A percentile compares a stretch with the other conserved stretches of the same genome.
phyloP scores from a whole-genome alignment of 2,329 filamentous ascomycete genomes.

The Cladosporium colombiae region DNA sequence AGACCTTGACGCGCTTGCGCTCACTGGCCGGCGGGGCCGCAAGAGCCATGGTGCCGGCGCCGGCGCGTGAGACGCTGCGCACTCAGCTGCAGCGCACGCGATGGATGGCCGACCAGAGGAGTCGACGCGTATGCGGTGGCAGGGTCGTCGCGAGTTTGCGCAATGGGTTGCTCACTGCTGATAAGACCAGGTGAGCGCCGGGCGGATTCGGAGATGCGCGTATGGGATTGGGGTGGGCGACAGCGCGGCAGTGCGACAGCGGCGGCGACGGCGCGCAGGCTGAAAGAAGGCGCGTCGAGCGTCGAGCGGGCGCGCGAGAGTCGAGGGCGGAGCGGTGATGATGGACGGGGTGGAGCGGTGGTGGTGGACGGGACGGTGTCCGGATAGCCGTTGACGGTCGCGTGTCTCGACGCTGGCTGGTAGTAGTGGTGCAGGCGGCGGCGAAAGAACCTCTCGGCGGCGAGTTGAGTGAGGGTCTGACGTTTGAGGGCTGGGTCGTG shows the following conservation, averaged over 20 bases:
- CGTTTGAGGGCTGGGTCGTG: slow-evolving; percentile 1
- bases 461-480: no score
- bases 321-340: background rate
- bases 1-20: slow-evolving; percentile 86
- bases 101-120: background rate
- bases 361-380: background rate
- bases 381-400: slow-evolving; percentile 8
- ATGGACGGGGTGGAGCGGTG: background rate
- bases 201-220: slow-evolving; percentile 16
- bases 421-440: background rate
- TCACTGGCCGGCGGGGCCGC: slow-evolving; percentile 46
- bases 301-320: slow-evolving; percentile 3
- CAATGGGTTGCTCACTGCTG: background rate
- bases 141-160: background rate
- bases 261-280: slow-evolving; percentile 10
- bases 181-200: slow-evolving; percentile 6
- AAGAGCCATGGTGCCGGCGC: slow-evolving; percentile 27
- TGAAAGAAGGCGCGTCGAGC: slow-evolving; percentile 12
- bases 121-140: slow-evolving; percentile 5
- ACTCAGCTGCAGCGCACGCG: slow-evolving; percentile 12
- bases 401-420: slow-evolving; percentile 1
- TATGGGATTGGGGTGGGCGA: slow-evolving; percentile 1
- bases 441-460: slow-evolving; percentile 7
- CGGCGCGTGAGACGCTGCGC: slow-evolving; percentile 17
- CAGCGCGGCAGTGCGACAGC: slow-evolving; percentile 16